Conservation (phyloP, 257 asterid species). For the Cinchona pubescens region DNA sequence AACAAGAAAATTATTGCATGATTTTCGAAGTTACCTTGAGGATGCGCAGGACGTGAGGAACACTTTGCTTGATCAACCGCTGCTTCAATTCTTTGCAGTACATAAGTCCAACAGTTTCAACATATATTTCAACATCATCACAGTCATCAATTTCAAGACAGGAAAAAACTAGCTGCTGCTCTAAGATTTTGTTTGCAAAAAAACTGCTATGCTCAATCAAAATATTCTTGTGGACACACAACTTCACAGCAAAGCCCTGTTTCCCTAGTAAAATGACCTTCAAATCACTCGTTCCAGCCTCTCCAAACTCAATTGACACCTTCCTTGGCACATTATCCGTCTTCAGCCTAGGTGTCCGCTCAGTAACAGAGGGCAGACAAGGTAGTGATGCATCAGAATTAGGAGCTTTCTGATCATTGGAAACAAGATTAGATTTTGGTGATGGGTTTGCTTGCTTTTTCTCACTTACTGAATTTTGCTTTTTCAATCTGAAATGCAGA, state of each 20-base stretch:
- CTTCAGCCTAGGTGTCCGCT: constrained; percentile 49
- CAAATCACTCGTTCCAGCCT: constrained; percentile 79
- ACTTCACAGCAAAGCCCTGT: constrained; percentile 77
- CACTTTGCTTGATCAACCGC: constrained; percentile 83
- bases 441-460: constrained; percentile 36
- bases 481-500: constrained; percentile 41
- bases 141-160: constrained; percentile 80
- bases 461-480: constrained; percentile 43
- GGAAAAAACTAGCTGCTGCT: constrained; percentile 62
- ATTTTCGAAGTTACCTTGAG: constrained; percentile 56
- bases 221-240: constrained; percentile 74
- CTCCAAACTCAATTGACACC: constrained; percentile 93
- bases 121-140: constrained; percentile 90
- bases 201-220: constrained; percentile 60
- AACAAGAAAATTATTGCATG: background rate
- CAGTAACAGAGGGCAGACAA: constrained; percentile 34
- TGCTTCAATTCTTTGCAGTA: constrained; percentile 82
- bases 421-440: constrained; percentile 29
- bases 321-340: constrained; percentile 57
- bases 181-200: constrained; percentile 50
- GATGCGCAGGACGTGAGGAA: constrained; percentile 73
- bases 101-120: constrained; percentile 94
- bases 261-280: constrained; percentile 70
- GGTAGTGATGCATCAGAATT: constrained; percentile 39
- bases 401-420: constrained; percentile 40